Evolutionary conservation across 2,329 filamentous ascomycete species (phyloP), one percentile per base, ranked within the genome.

Genomic region (Immersiporthe knoxdaviesiana): DNA sequence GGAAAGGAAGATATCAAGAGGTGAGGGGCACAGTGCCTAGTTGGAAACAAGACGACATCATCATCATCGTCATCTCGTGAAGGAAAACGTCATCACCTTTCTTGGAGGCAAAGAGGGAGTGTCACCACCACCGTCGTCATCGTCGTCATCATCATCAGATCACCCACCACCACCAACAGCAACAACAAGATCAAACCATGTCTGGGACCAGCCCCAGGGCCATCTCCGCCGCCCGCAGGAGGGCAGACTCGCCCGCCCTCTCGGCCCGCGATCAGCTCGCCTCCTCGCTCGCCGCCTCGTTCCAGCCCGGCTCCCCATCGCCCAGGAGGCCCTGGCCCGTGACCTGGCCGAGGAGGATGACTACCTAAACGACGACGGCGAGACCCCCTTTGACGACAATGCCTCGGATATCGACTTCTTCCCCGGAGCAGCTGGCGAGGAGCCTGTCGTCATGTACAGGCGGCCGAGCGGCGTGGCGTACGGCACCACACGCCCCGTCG

Each of bases 381-480:
- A 71, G 16, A 66, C 54, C n/a, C 71, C 65, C 30, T 76, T 75
- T 16, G 77, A 76, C 50, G 74, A 76, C 41, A 75, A 78, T 27
- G 76, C 75, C 21, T 73, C 77, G 21, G 72, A 66, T 65, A 77
- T 82, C 63, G 76, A 76, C 35, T 78, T 79, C 16, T 78, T 79
- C 5, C 77, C 78, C 6, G 79, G 80, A n/a, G 84, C 81, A 67
- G n/a, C 50, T 3, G 52, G 52, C 24, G 52, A 56, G 24, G 52
- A 56, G 52, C 52, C 52, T 4, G 52, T 54, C 24, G 82, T 79
- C 76, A 84, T 84, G 74, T 97, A 96, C 80, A 88, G 92, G 67
- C 87, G 93, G 60, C 92, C 93, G 0, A 92, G 89, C 73, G 91
- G 90, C 76, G 90, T 96, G 58, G 90, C 91, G 39, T 92, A 88